Evolutionary conservation across 1,284 basidiomycete species (phyloP).

Genomic region (Naganishia cerealis): DNA sequence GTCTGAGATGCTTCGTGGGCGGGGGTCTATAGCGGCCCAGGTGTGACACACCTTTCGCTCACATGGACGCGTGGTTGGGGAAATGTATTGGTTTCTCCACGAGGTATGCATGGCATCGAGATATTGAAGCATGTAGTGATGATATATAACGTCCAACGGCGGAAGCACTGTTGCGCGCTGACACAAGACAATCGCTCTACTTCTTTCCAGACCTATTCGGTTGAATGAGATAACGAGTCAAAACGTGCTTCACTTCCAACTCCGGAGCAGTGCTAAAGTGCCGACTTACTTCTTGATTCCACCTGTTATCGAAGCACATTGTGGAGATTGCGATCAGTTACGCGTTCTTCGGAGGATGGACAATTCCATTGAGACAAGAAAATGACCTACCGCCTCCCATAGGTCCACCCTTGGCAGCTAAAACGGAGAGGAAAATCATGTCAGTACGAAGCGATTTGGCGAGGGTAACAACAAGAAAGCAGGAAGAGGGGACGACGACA

Average conservation of each 20-base stretch:
- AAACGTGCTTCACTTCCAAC: not conserved
- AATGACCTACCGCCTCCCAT: slow-evolving; percentile 27
- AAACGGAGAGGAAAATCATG: not conserved
- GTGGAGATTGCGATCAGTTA: not conserved
- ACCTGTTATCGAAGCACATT: slow-evolving; percentile 11
- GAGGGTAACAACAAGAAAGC: too few relatives aligned
- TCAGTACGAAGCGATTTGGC: not conserved
- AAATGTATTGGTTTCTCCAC: not conserved
- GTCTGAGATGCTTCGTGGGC: too few relatives aligned
- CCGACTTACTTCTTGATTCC: slow-evolving; percentile 32
- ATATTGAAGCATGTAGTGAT: not conserved
- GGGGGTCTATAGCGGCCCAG: too few relatives aligned
- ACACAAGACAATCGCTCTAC: not conserved
- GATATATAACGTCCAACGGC: not conserved
- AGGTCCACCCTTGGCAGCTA: slow-evolving; percentile 33
- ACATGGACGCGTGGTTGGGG: too few relatives aligned
- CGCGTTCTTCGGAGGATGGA: too few relatives aligned
- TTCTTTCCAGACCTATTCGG: slow-evolving; percentile 24
- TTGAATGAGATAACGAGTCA: not conserved
- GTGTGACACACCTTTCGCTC: not conserved
- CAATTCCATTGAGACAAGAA: too few relatives aligned
- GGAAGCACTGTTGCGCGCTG: too few relatives aligned
- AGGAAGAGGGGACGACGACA: too few relatives aligned
- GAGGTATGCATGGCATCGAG: not conserved
- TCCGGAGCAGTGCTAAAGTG: not conserved